A percentile compares a stretch with the other conserved stretches of the same genome.
Evolutionary conservation across 1,139 yeast species (phyloP).

Genomic region (Blastobotrys proliferans): DNA sequence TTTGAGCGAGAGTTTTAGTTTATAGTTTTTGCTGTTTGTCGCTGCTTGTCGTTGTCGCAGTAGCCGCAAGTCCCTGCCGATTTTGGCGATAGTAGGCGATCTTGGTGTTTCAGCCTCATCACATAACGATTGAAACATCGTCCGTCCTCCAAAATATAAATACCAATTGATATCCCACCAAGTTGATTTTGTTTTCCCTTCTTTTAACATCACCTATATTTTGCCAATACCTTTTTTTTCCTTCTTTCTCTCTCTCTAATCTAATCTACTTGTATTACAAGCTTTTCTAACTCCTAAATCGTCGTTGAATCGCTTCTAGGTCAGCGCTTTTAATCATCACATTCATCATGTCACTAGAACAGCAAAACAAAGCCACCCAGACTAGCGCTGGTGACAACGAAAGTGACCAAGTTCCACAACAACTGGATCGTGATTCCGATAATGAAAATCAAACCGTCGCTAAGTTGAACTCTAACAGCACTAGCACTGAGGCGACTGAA

Average conservation of each 20-base stretch:
- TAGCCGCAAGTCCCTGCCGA: no score
- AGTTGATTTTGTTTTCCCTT: neutral
- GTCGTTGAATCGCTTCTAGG: neutral
- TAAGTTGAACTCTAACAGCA: neutral
- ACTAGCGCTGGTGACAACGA: neutral
- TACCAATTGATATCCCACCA: conserved; percentile 3
- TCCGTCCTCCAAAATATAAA: no score
- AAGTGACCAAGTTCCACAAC: neutral
- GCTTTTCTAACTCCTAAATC: neutral
- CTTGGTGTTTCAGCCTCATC: no score
- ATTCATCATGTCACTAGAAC: neutral
- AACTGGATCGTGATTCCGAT: conserved; percentile 1
- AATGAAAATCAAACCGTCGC: neutral
- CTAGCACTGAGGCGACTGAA: neutral
- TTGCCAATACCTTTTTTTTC: neutral
- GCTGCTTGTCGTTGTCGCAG: no score
- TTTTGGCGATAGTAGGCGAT: no score
- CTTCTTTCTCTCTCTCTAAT: neutral
- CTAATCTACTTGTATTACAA: neutral
- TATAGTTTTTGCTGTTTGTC: neutral
- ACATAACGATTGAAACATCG: no score
- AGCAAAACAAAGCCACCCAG: neutral
- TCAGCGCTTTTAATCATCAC: neutral
- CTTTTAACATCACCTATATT: conserved; percentile 4
- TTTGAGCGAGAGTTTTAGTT: neutral